Conservation (phyloP, 305 asterid genomes). For the Fraxinus greggii region DNA sequence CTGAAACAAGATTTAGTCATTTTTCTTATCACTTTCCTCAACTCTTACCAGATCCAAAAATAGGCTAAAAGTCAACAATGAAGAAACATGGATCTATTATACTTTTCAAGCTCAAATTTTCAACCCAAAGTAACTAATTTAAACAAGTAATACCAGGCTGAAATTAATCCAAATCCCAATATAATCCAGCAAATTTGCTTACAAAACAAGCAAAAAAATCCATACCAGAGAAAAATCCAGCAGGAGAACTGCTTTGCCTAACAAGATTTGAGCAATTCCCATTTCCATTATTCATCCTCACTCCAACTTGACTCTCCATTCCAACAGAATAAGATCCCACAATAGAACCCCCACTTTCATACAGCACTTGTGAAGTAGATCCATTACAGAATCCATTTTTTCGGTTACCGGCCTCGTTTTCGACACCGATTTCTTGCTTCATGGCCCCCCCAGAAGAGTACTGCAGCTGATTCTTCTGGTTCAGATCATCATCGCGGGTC, state of each 20-base stretch:
- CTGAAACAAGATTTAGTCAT: background rate
- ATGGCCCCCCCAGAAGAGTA: constrained; percentile 11
- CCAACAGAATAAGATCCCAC: constrained; percentile 51
- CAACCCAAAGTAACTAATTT: background rate
- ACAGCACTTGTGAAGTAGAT: constrained; percentile 1
- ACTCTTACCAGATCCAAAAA: background rate
- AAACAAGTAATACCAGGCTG: background rate
- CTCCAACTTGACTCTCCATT: constrained; percentile 39
- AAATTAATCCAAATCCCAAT: background rate
- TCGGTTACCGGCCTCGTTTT: constrained; percentile 30
- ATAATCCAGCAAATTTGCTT: background rate
- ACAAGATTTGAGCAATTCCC: constrained; percentile 50
- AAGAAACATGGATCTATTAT: constrained; percentile 7
- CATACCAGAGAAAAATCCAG: constrained; percentile 74
- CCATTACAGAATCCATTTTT: constrained; percentile 21
- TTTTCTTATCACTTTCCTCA: background rate
- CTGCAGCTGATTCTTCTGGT: constrained; percentile 34
- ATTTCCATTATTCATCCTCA: constrained; percentile 18
- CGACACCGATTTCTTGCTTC: constrained; percentile 46
- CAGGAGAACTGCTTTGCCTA: constrained; percentile 86
- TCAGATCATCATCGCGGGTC: constrained; percentile 34
- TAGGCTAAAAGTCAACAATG: constrained; percentile 36
- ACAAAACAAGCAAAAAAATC: background rate
- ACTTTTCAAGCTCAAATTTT: constrained; percentile 9
- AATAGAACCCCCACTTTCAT: constrained; percentile 22